These are phyloP conservation scores for Neofusicoccum kwambonambiense DNA, from an alignment of 2,329 filamentous ascomycete genomes.

Conservation along the genomic window DNA sequence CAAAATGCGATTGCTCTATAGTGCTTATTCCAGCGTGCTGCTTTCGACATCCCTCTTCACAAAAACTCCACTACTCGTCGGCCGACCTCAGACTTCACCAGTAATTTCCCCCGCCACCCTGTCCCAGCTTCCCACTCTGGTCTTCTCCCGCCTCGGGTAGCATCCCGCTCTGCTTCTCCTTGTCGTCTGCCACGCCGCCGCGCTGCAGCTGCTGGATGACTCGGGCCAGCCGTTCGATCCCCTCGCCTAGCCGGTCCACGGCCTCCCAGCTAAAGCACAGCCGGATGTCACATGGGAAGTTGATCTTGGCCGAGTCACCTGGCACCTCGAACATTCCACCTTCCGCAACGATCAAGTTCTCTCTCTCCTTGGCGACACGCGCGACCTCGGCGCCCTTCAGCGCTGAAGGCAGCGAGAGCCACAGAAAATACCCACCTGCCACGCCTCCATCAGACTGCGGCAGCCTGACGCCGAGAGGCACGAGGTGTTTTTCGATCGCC, in stretches of 20 bases:
- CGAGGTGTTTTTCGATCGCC: conserved; percentile 60
- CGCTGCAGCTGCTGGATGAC: conserved; percentile 45
- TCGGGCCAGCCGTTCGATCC: conserved; percentile 60
- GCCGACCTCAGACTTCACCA: conserved; percentile 27
- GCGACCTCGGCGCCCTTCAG: conserved; percentile 58
- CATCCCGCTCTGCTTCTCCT: conserved; percentile 17
- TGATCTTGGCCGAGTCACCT: conserved; percentile 46
- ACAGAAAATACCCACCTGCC: conserved; percentile 84
- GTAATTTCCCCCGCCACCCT: conserved; percentile 25
- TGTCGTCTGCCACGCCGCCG: conserved; percentile 12
- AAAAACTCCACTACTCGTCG: neutral
- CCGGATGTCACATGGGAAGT: conserved; percentile 61
- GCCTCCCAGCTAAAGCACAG: conserved; percentile 71
- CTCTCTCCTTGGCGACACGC: conserved; percentile 57
- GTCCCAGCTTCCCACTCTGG: conserved; percentile 15
- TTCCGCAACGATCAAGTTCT: conserved; percentile 66
- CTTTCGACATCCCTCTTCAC: conserved; percentile 11
- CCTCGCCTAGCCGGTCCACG: conserved; percentile 64
- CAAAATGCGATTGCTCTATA: conserved; percentile 3
- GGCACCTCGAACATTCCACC: conserved; percentile 67
- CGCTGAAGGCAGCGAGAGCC: conserved; percentile 63
- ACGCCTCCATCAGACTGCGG: conserved; percentile 46
- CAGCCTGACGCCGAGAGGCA: conserved; percentile 60
- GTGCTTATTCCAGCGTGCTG: conserved; percentile 17
- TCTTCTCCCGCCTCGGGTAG: conserved; percentile 18